Conservation (phyloP, 805 yeast species). For the Candida tibetensis region DNA sequence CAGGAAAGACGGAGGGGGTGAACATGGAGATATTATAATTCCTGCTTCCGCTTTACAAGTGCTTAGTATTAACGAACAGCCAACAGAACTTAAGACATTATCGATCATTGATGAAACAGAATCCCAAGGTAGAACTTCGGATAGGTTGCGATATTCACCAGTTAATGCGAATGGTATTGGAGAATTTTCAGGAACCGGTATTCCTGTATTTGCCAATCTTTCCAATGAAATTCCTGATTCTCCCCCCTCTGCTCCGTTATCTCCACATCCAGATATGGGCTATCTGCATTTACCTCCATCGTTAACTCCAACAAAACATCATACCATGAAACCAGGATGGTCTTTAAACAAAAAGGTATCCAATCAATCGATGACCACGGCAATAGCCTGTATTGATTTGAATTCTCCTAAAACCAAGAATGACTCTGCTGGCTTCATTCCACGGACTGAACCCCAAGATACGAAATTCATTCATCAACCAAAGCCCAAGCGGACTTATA, state of each 20-base stretch:
- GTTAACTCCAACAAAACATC: slow-evolving; percentile 5
- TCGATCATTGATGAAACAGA: slow-evolving; percentile 12
- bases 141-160: slow-evolving; percentile 1
- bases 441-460: background rate
- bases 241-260: slow-evolving; percentile 43
- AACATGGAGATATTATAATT: too few relatives aligned
- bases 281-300: background rate
- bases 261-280: slow-evolving; percentile 25
- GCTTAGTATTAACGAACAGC: slow-evolving; percentile 10
- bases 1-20: background rate
- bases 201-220: slow-evolving; percentile 7
- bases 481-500: slow-evolving; percentile 1
- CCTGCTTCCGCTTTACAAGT: background rate
- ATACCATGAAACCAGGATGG: slow-evolving; percentile 10
- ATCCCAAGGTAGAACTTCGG: slow-evolving; percentile 1
- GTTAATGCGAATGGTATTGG: background rate
- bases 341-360: slow-evolving; percentile 16
- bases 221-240: slow-evolving; percentile 38
- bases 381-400: slow-evolving; percentile 30
- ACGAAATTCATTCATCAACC: slow-evolving; percentile 1
- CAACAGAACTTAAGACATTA: slow-evolving; percentile 11
- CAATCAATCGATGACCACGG: slow-evolving; percentile 23
- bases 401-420: slow-evolving; percentile 1
- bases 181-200: background rate
- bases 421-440: background rate